Base-by-base conservation (phyloP, 495 filamentous ascomycete genomes). In the Trichocladium uniseriatum region DNA sequence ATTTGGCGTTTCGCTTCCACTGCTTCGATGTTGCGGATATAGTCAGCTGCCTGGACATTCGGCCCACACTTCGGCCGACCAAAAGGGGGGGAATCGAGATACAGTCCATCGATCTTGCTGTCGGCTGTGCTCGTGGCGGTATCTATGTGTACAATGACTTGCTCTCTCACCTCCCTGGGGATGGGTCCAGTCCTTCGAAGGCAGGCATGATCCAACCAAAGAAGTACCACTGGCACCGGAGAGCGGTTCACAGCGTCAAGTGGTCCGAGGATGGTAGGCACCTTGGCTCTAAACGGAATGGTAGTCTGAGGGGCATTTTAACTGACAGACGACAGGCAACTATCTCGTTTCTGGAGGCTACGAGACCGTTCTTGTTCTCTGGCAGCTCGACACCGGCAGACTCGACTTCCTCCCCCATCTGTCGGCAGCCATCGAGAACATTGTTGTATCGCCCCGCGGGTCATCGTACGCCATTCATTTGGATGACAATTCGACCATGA, bases 331-430 rank as follows among this genome's bases (percentile, higher is more conserved):
- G 18, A 37, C 58, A 95, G 89, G 90, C n/a, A 91, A 95, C 57
- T 98, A 98, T 60, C 64, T 97, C 28, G 82, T 98, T 28, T 97
- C 92, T 35, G 92, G 92, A 49, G 94, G 92, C 9, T 76, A 79
- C 11, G 92, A 97, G 65, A 88, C 87, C 1, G 89, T 92, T 5
- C 69, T 99, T 41, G 86, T 96, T 14, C 67, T 95, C n/a, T 99
- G 90, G 89, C 92, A 99, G 63, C 67, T 97, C 16, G 87, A 92
- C 51, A 95, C 91, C 2, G 80, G 80, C 27, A 79, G 80, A 51
- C 79, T 79, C 55, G 82, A 91, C 56, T 84, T 78, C 62, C 68
- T 99, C 7, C 92, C 92, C 1, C 89, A 99, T 73, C 75, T 99
- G 32, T 83, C 84, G 6, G 83, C 88, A 5, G 74, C 80, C 6